Percentiles rank a stretch among this genome's conserved stretches.
Evolutionary conservation across 2,329 filamentous ascomycete genomes (phyloP).

Genomic region (Alternaria infectoria): DNA sequence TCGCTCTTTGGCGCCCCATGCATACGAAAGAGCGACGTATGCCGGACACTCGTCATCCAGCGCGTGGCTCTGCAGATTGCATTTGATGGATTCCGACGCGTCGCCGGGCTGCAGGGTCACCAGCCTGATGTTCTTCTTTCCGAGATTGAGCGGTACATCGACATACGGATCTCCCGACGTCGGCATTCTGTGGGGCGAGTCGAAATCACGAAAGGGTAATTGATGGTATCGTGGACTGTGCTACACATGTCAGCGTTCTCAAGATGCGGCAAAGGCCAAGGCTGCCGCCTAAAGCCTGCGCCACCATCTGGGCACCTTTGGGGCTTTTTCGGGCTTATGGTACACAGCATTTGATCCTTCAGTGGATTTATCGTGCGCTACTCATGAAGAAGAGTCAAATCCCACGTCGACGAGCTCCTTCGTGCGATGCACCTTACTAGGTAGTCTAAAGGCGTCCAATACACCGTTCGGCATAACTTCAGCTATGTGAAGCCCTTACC

Average conservation of each 20-base stretch:
- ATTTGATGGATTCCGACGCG: background rate
- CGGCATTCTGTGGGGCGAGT: background rate
- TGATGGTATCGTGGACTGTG: background rate
- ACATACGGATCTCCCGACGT: background rate
- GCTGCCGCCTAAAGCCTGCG: background rate
- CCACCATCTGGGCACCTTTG: background rate
- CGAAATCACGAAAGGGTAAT: background rate
- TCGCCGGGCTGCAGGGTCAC: background rate
- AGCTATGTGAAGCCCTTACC: background rate
- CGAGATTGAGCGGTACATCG: background rate
- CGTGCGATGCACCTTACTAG: background rate
- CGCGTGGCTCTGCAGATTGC: background rate
- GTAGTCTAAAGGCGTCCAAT: background rate
- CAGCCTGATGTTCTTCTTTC: background rate
- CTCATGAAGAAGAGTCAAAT: background rate
- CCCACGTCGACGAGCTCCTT: background rate
- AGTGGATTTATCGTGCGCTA: background rate
- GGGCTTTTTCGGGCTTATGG: background rate
- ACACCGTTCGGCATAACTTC: background rate
- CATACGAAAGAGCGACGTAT: background rate
- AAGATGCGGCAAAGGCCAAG: background rate
- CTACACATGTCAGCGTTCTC: background rate
- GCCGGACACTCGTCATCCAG: background rate
- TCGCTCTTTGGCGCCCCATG: background rate
- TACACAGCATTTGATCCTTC: background rate